Percentiles rank a stretch among this genome's conserved stretches.
phyloP scores from a whole-genome alignment of 176 grass and related monocot genomes.

The Triticum dicoccoides region DNA sequence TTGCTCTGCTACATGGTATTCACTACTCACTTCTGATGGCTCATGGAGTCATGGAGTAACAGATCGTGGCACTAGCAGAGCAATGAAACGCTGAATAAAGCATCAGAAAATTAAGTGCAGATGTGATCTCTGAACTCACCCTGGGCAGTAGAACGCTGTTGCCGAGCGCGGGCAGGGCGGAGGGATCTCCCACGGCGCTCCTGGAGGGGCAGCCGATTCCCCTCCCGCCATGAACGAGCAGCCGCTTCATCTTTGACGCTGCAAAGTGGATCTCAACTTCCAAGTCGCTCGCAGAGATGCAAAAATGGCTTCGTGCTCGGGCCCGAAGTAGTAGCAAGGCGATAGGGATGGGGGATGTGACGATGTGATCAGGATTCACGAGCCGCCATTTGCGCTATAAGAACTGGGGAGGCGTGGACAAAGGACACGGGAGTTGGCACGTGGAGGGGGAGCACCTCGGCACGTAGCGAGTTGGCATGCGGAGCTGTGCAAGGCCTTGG shows the following conservation, averaged over 20 bases:
- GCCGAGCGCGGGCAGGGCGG: background rate
- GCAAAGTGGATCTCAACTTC: background rate
- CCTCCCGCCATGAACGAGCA: conserved; percentile 29
- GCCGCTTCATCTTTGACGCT: conserved; percentile 20
- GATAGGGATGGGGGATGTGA: conserved; percentile 1
- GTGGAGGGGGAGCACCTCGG: background rate
- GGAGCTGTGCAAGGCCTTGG: background rate
- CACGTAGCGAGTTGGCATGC: conserved; percentile 29
- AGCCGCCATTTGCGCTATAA: conserved; percentile 16
- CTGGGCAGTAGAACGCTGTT: conserved; percentile 7
- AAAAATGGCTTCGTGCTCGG: background rate
- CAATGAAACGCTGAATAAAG: background rate
- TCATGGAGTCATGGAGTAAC: background rate
- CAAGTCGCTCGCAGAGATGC: background rate
- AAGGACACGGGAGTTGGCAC: background rate
- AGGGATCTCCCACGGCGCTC: background rate
- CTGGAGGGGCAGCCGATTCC: background rate
- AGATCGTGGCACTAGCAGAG: background rate
- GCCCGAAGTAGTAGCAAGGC: background rate
- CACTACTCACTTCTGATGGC: background rate
- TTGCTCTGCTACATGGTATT: background rate
- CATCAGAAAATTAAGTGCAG: background rate
- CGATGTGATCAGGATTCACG: background rate
- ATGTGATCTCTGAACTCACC: conserved; percentile 2
- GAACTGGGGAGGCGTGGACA: background rate